Evolutionary conservation across 768 basidiomycete genomes (phyloP).

Genomic region (Lyophyllum semitale): DNA sequence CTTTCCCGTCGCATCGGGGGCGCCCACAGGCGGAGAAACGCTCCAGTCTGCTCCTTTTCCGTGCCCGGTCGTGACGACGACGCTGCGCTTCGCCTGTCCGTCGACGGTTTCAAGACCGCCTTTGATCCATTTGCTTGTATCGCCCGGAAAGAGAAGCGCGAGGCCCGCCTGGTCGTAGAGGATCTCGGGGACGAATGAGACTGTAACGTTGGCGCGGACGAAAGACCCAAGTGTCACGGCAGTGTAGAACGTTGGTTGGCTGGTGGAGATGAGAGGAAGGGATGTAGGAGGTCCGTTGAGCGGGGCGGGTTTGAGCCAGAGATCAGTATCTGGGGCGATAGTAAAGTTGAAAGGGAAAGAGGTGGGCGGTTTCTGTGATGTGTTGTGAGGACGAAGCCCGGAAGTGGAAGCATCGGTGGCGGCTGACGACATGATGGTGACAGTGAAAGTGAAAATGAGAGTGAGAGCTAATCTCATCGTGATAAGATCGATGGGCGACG

Average conservation of each 20-base stretch:
- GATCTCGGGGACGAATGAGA: slow-evolving; percentile 13
- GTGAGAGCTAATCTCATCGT: not conserved
- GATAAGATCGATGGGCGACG: not conserved
- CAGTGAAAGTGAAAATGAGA: not conserved
- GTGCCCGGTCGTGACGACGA: slow-evolving; percentile 15
- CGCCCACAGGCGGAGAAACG: slow-evolving; percentile 15
- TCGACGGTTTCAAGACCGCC: slow-evolving; percentile 19
- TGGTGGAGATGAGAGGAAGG: slow-evolving; percentile 8
- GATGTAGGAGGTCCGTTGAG: slow-evolving; percentile 11
- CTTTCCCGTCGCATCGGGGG: not conserved
- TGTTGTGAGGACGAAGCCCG: slow-evolving; percentile 12
- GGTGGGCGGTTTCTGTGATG: slow-evolving; percentile 14
- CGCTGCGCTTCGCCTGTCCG: slow-evolving; percentile 16
- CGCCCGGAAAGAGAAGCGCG: slow-evolving; percentile 13
- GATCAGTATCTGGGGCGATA: slow-evolving; percentile 16
- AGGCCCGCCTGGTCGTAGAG: slow-evolving; percentile 20
- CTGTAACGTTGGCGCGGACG: slow-evolving; percentile 13
- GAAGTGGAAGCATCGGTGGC: not conserved
- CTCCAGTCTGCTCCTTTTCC: slow-evolving; percentile 19
- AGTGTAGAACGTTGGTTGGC: slow-evolving; percentile 19
- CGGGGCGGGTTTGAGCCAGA: slow-evolving; percentile 21
- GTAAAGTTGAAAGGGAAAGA: slow-evolving; percentile 17
- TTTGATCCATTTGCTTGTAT: slow-evolving; percentile 18
- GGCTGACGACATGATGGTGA: not conserved
- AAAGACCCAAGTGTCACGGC: slow-evolving; percentile 8